These are phyloP conservation scores for Phytophthora hibernalis DNA, from an alignment of 352 stramenopile genomes.

Conservation along the genomic window DNA sequence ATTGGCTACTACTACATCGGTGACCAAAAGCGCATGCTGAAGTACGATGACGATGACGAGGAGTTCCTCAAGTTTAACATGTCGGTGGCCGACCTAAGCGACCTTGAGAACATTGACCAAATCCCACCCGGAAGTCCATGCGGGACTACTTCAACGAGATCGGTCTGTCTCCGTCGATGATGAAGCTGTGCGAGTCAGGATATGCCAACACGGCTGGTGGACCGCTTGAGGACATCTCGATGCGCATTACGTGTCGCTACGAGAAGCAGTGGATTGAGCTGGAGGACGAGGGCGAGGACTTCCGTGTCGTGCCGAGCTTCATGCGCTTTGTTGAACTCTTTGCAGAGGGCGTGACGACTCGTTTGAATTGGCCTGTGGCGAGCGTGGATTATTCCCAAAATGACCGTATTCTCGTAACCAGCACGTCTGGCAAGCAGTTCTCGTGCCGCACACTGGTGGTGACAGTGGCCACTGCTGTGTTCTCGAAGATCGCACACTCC, in stretches of 20 bases:
- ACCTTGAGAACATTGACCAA: constrained; percentile 63
- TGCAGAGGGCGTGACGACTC: constrained; percentile 49
- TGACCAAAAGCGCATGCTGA: constrained; percentile 84
- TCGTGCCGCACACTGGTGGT: constrained; percentile 72
- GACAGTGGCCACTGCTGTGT: constrained; percentile 80
- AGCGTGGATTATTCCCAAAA: constrained; percentile 67
- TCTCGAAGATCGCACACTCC: constrained; percentile 76
- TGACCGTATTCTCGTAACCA: constrained; percentile 63
- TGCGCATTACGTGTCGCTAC: constrained; percentile 81
- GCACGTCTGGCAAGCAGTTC: constrained; percentile 57
- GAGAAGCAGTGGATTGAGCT: constrained; percentile 87
- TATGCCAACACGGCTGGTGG: constrained; percentile 86
- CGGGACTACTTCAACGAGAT: constrained; percentile 76
- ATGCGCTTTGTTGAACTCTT: constrained; percentile 74
- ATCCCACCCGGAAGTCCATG: constrained; percentile 75
- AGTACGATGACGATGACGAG: constrained; percentile 67
- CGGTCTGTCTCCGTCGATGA: constrained; percentile 72
- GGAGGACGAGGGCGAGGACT: constrained; percentile 86
- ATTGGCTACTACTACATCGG: constrained; percentile 90
- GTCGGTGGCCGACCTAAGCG: constrained; percentile 65
- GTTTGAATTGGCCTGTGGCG: constrained; percentile 64
- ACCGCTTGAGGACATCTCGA: constrained; percentile 74
- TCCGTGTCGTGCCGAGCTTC: constrained; percentile 74
- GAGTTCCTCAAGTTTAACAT: constrained; percentile 85
- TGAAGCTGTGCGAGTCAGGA: constrained; percentile 81